phyloP scores from a whole-genome alignment of 2,329 filamentous ascomycete species.

The Botryotinia calthae region DNA sequence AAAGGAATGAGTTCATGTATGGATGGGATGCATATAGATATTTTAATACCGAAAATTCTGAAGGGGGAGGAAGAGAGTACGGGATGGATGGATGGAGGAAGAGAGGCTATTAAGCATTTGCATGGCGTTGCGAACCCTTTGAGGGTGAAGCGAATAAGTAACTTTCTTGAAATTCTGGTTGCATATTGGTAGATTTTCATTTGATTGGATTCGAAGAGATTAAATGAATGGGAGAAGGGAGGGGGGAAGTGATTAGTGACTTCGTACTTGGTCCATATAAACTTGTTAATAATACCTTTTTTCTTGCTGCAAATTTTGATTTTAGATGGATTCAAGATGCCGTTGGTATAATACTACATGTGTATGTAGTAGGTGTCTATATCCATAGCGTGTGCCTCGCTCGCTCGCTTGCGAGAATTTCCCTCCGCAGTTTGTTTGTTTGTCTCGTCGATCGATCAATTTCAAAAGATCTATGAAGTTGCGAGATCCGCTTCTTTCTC shows the following conservation, averaged over 20 bases:
- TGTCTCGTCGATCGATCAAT: too few species aligned
- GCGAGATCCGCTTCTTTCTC: background rate
- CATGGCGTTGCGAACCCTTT: background rate
- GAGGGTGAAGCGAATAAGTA: background rate
- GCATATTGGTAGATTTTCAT: background rate
- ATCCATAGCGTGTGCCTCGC: background rate
- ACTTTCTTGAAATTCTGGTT: background rate
- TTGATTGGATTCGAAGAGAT: background rate
- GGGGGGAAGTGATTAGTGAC: background rate
- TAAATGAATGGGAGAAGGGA: background rate
- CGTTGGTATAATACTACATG: background rate
- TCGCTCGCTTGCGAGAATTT: background rate
- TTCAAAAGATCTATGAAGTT: background rate
- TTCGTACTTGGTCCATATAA: background rate
- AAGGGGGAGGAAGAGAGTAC: background rate
- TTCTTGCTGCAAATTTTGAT: background rate
- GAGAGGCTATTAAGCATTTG: background rate
- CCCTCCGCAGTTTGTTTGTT: background rate
- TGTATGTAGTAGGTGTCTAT: background rate
- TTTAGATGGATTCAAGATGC: background rate
- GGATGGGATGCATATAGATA: background rate
- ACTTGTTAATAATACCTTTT: background rate
- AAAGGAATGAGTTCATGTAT: background rate
- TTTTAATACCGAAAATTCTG: background rate
- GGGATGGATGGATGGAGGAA: background rate